These are phyloP conservation scores for Falciphora oryzae DNA, from an alignment of 2,329 filamentous ascomycete genomes.

Conservation along the genomic window DNA sequence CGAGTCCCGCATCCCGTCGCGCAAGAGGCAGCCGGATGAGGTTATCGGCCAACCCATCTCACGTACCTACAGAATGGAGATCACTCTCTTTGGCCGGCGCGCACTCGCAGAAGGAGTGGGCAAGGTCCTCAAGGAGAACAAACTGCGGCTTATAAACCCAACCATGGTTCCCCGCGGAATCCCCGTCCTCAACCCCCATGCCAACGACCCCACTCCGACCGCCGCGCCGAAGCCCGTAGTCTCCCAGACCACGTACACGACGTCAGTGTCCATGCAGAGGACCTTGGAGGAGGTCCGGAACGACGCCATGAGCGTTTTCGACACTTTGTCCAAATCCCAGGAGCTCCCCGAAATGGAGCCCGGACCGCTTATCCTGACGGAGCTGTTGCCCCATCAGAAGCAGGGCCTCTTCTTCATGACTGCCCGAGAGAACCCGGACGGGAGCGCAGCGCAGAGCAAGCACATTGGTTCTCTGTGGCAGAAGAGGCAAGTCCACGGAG, in stretches of 20 bases:
- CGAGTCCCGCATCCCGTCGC: constrained; percentile 63
- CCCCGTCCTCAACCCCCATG: constrained; percentile 65
- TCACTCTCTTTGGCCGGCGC: constrained; percentile 75
- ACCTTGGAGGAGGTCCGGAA: constrained; percentile 82
- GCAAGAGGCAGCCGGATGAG: constrained; percentile 60
- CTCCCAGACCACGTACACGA: constrained; percentile 17
- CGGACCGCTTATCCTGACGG: constrained; percentile 53
- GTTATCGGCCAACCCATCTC: constrained; percentile 57
- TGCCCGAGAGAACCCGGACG: constrained; percentile 64
- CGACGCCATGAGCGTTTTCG: constrained; percentile 83
- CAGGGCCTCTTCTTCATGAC: constrained; percentile 86
- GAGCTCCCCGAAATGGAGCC: constrained; percentile 70
- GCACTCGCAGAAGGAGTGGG: constrained; percentile 62
- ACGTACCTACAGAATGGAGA: constrained; percentile 54
- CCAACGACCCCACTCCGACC: constrained; percentile 33
- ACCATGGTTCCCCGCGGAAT: constrained; percentile 61
- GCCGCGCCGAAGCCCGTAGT: constrained; percentile 17
- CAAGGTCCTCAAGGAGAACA: constrained; percentile 56
- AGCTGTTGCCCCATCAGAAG: constrained; percentile 78
- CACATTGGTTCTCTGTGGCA: constrained; percentile 75
- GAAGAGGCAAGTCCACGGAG: constrained; percentile 41
- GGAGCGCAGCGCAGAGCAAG: constrained; percentile 45
- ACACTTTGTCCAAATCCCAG: constrained; percentile 70
- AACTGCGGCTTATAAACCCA: constrained; percentile 62
- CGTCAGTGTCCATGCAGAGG: constrained; percentile 36